Conservation (phyloP, 371 early-diverging fungal genomes). For the Phascolomyces articulosus region DNA sequence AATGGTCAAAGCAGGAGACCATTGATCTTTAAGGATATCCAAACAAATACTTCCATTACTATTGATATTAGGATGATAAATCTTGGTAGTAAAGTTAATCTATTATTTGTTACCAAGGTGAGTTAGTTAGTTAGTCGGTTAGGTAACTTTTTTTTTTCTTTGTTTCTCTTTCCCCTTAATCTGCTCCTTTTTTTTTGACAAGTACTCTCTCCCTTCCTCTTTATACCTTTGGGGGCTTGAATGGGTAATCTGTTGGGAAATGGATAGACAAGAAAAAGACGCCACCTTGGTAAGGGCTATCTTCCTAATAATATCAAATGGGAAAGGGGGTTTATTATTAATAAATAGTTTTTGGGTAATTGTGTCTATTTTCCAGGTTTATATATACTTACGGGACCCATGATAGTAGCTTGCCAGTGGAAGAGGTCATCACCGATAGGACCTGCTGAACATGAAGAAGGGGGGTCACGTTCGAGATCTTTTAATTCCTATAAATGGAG, state of each 20-base stretch:
- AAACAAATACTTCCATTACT: constrained; percentile 98
- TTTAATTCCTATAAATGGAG: constrained; percentile 81
- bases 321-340: background rate
- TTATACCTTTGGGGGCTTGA: constrained; percentile 96
- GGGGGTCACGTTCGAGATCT: constrained; percentile 96
- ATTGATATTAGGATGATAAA: constrained; percentile 99
- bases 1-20: constrained; percentile 99
- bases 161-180: background rate
- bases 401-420: constrained; percentile 97
- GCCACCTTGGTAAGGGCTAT: constrained; percentile 84
- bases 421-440: constrained; percentile 88
- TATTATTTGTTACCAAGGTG: constrained; percentile 19
- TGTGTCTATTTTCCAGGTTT: background rate
- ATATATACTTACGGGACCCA: constrained; percentile 84
- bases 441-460: constrained; percentile 93
- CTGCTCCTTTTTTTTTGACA: background rate
- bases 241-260: constrained; percentile 99
- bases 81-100: constrained; percentile 95
- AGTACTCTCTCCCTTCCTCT: no score
- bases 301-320: constrained; percentile 30
- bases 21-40: constrained; percentile 98
- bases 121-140: background rate
- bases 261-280: constrained; percentile 98
- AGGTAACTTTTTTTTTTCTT: background rate
- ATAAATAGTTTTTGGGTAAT: background rate